Base-by-base conservation (phyloP, 805 yeast genomes). In the Starmerella scarabaei region DNA sequence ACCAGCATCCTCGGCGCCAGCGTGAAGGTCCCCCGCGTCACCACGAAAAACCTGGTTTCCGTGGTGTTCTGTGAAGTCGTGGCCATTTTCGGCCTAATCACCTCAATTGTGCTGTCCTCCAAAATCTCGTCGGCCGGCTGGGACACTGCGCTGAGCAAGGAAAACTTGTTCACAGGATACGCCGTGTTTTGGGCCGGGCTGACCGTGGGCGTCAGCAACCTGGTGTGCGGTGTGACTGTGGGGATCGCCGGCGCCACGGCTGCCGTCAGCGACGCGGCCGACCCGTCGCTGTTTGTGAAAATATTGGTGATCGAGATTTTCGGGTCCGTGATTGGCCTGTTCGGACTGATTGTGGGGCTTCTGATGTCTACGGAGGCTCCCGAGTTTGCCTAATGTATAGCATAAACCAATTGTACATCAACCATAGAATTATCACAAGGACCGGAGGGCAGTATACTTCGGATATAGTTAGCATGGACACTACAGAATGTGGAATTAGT, bases 181-280 rank as follows among this genome's bases (percentile, higher is more conserved):
- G 76, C 97, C 6, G 68, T 91, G 47, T 91, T 91, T 62, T 91
- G 98, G 98, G 98, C 96, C 20, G 98, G 98, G 21, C 57, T 86
- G 37, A 91, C 98, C 4, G 98, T 91, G 36, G 98, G 98, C 30
- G 59, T 82, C 24, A 77, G 93, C 54, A 91, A 91, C 63, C 72
- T 91, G 60, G 79, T 91, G 44, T 91, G 98, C 71, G 98, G 98
- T 66, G 68, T 91, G 41, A 88, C 95, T 3, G 98, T 91, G 36
- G 98, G 98, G 48, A 71, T 91, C 46, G 91, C 98, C 14, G 98
- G 98, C 36, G 78, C 97, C 20, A 91, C 96, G n/a, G 98, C 97
- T 27, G 98, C 98, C 30, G 74, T 91, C 46, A 75, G 93, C 33
- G 98, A 91, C 64, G 98, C 98, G 23, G 96, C 98, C 9, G 96